phyloP scores from a whole-genome alignment of 2,329 filamentous ascomycete genomes.

The Hymenoscyphus fraxineus region DNA sequence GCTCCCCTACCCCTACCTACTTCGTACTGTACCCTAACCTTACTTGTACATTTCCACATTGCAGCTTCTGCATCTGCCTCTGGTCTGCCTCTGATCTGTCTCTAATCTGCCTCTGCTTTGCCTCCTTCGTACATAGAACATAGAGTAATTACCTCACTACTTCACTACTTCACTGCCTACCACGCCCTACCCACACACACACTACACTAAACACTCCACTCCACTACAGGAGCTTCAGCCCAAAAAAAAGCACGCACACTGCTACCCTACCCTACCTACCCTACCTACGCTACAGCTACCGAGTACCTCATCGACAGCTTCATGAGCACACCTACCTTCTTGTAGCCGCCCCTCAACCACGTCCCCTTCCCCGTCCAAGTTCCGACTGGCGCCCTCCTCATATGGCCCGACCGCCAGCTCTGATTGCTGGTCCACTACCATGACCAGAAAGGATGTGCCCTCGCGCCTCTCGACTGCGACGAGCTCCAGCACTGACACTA shows the following conservation, averaged over 20 bases:
- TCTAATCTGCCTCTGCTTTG: too few relatives aligned
- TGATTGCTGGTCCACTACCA: conserved; percentile 38
- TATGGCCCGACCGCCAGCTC: conserved; percentile 33
- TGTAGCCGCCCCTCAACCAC: too few relatives aligned
- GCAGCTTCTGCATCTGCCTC: neutral
- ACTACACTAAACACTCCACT: too few relatives aligned
- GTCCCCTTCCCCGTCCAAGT: neutral
- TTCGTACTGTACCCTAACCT: neutral
- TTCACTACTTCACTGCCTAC: neutral
- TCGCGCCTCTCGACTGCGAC: conserved; percentile 60
- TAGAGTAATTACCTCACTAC: neutral
- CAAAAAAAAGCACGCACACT: too few relatives aligned
- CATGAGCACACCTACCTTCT: neutral
- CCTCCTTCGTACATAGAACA: neutral
- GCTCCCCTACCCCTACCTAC: too few relatives aligned
- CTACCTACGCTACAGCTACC: too few relatives aligned
- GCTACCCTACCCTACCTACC: too few relatives aligned
- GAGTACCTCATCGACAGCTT: neutral
- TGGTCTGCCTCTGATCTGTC: too few relatives aligned
- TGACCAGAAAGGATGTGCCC: conserved; percentile 63
- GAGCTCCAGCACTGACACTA: conserved; percentile 64
- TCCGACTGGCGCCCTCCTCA: conserved; percentile 6
- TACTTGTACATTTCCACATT: neutral
- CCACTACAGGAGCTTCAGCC: too few relatives aligned
- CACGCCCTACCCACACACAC: neutral